Conservation (phyloP, 176 grass and related monocot genomes). For the Raddia distichophylla region DNA sequence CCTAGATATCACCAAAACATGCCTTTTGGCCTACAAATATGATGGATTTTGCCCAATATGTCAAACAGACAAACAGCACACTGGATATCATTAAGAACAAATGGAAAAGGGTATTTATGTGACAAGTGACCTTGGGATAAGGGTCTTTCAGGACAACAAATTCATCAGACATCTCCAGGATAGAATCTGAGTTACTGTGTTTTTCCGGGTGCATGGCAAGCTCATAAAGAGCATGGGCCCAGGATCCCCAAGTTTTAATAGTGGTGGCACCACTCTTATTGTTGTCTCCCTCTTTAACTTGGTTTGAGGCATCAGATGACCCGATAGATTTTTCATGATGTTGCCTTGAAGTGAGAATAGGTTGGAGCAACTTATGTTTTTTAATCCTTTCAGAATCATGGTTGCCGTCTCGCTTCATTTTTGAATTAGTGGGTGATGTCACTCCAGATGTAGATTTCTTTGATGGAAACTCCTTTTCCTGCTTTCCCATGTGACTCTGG, state of each 20-base stretch:
- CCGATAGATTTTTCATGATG: constrained; percentile 26
- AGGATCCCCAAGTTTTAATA: constrained; percentile 70
- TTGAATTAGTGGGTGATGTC: constrained; percentile 43
- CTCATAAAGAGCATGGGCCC: constrained; percentile 75
- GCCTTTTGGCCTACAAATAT: constrained; percentile 68
- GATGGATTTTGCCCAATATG: constrained; percentile 31
- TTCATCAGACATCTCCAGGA: constrained; percentile 70
- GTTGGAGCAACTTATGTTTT: constrained; percentile 56
- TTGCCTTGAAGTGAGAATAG: constrained; percentile 23
- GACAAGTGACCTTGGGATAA: constrained; percentile 73
- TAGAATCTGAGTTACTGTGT: constrained; percentile 57
- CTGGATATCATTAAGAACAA: background rate
- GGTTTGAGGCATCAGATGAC: constrained; percentile 43
- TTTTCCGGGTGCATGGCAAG: constrained; percentile 70
- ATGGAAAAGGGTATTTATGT: constrained; percentile 3
- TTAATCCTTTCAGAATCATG: constrained; percentile 60
- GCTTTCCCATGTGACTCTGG: constrained; percentile 26
- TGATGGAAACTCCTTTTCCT: constrained; percentile 25
- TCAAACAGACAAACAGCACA: background rate
- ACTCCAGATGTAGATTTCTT: constrained; percentile 29
- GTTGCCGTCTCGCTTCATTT: constrained; percentile 44
- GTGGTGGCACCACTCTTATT: constrained; percentile 37
- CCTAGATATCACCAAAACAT: constrained; percentile 84
- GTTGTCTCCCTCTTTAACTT: constrained; percentile 36
- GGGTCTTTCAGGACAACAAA: constrained; percentile 73